Percentiles rank a stretch among this genome's conserved stretches.
These are phyloP conservation scores for Tetracladium maxilliforme DNA, from an alignment of 2,329 filamentous ascomycete genomes.

Conservation along the genomic window DNA sequence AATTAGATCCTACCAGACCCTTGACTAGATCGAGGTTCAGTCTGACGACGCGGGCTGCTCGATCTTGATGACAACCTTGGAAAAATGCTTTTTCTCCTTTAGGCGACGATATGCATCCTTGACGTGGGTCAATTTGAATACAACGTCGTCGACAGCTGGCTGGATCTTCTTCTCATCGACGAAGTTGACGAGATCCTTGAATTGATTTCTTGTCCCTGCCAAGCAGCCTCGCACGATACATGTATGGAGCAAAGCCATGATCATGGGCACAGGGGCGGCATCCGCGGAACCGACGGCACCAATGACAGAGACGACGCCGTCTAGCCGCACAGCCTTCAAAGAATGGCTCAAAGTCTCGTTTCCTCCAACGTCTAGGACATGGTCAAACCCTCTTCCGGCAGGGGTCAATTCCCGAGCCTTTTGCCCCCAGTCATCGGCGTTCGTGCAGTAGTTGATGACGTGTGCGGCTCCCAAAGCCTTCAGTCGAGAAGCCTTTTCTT, in stretches of 20 bases:
- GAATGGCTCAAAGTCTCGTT: constrained; percentile 41
- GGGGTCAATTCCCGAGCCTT: constrained; percentile 33
- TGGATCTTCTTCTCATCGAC: constrained; percentile 7
- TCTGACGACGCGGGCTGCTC: no score
- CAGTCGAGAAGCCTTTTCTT: constrained; percentile 35
- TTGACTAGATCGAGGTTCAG: no score
- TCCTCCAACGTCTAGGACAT: constrained; percentile 53
- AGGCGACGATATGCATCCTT: constrained; percentile 6
- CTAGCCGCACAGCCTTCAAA: constrained; percentile 28
- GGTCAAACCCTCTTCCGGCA: constrained; percentile 37
- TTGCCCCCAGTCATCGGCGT: constrained; percentile 43
- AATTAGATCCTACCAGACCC: no score
- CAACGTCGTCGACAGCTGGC: constrained; percentile 6
- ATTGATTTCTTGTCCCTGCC: constrained; percentile 6
- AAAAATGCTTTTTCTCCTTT: constrained; percentile 7
- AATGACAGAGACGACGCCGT: constrained; percentile 17
- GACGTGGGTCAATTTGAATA: constrained; percentile 5
- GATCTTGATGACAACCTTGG: constrained; percentile 7
- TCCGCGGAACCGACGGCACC: constrained; percentile 14
- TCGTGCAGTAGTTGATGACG: constrained; percentile 44
- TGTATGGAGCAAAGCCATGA: constrained; percentile 5
- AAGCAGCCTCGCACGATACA: constrained; percentile 6
- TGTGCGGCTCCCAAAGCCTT: constrained; percentile 40
- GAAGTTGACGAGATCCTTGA: constrained; percentile 6
- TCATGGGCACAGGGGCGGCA: constrained; percentile 3